Conservation (phyloP, 1,284 basidiomycete genomes). For the Ceratorhiza oryzae-sativae region DNA sequence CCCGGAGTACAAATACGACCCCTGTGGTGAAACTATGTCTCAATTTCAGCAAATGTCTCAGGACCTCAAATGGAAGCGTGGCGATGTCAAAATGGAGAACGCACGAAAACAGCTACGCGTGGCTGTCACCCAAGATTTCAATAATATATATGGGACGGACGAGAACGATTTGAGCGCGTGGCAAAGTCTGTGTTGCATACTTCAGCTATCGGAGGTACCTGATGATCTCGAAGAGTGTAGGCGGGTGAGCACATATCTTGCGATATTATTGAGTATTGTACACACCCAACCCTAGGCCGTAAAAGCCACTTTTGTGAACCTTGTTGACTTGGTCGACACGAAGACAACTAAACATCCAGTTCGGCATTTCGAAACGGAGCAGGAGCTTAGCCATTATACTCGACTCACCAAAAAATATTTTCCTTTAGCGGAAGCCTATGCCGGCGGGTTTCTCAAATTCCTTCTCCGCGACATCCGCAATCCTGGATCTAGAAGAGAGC, state of each 20-base stretch:
- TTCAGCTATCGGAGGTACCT: slow-evolving; percentile 13
- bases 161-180: slow-evolving; percentile 1
- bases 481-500: slow-evolving; percentile 49
- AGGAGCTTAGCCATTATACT: slow-evolving; percentile 52
- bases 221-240: slow-evolving; percentile 8
- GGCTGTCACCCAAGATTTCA: slow-evolving; percentile 21
- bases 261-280: no score
- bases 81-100: neutral
- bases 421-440: slow-evolving; percentile 51
- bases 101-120: slow-evolving; percentile 19
- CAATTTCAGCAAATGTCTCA: slow-evolving; percentile 35
- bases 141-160: slow-evolving; percentile 27
- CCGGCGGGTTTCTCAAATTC: slow-evolving; percentile 54
- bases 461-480: slow-evolving; percentile 53
- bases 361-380: slow-evolving; percentile 46
- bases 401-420: slow-evolving; percentile 49
- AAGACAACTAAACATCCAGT: slow-evolving; percentile 19
- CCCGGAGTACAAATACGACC: slow-evolving; percentile 6
- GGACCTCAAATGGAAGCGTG: neutral
- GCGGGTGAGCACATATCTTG: neutral
- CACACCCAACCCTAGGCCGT: neutral
- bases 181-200: slow-evolving; percentile 21
- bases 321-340: slow-evolving; percentile 31
- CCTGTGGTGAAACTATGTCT: slow-evolving; percentile 19
- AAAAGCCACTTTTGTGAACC: slow-evolving; percentile 17